Evolutionary conservation across 306 rosid genomes (phyloP), one percentile per base, ranked within the genome.

Genomic region (Fragaria ananassa): DNA sequence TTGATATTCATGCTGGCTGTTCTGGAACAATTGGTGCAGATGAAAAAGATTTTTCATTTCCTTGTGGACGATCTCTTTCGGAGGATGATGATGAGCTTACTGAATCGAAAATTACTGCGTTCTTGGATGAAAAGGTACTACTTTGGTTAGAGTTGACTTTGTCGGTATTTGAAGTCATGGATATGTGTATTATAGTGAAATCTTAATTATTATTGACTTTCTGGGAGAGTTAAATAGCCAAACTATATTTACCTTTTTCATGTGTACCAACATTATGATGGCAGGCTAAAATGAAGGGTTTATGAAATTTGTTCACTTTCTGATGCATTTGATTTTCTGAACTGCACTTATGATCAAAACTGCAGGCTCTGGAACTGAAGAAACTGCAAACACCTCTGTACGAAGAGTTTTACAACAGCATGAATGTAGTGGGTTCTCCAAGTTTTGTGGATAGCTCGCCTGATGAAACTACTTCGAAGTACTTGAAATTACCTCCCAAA

Each of bases 11-110:
- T 73, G 66, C 81, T 39, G 64, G 76, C 49, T 81, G 72, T 79
- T 80, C 86, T n/a, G 88, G 81, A 74, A 81, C 81, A 79, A 47
- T 76, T 57, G 80, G 78, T 41, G 89, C 81, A 62, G 83, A 63
- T 63, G 88, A 88, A 49, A 86, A 69, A 77, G 89, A 86, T 21
- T 87, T 96, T 83, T 88, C 94, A 74, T 86, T 89, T 80, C 86
- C 96, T 19, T 78, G 89, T 31, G 90, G 87, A 76, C 90, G 84
- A 57, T 88, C 93, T 70, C 82, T 93, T 64, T 88, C 88, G 21
- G 99, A 92, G 83, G 98, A 93, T 45, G 98, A 96, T 45, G 99
- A 96, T 63, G 97, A 91, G 78, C 94, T 91, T 46, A 96, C 99
- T 23, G 99, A 96, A 86, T 93, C 93, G 67, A 96, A 93, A 80